Evolutionary conservation across 2,329 filamentous ascomycete species (phyloP).

Genomic region (Zymoseptoria ardabiliae): DNA sequence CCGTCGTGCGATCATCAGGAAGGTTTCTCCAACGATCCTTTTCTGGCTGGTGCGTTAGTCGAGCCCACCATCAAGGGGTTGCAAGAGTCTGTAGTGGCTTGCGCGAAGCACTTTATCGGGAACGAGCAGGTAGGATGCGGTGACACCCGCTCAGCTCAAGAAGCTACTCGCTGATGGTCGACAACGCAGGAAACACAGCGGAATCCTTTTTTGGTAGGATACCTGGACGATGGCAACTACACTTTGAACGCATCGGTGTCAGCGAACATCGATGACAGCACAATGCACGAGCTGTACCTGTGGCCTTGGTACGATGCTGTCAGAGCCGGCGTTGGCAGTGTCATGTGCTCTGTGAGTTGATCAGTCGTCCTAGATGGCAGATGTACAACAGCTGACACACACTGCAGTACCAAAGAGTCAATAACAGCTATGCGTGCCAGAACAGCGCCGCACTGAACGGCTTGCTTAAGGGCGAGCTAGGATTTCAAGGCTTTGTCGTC

Average conservation of each 20-base stretch:
- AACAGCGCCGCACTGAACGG: constrained; percentile 55
- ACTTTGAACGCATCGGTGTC: constrained; percentile 40
- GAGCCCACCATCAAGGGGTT: constrained; percentile 21
- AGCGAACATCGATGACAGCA: constrained; percentile 67
- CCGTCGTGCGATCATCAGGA: constrained; percentile 1
- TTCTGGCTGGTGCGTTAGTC: constrained; percentile 21
- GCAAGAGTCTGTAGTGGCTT: constrained; percentile 34
- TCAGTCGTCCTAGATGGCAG: neutral
- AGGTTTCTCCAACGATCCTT: constrained; percentile 22
- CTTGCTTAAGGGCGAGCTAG: constrained; percentile 56
- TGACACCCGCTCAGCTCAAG: neutral
- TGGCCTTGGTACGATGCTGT: constrained; percentile 81
- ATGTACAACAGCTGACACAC: neutral
- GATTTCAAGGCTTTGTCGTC: constrained; percentile 37
- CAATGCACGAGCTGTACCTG: constrained; percentile 68
- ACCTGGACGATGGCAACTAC: neutral
- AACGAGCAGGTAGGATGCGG: constrained; percentile 19
- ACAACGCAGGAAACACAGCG: constrained; percentile 40
- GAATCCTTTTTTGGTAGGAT: constrained; percentile 26
- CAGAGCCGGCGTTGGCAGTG: constrained; percentile 68
- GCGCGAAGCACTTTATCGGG: constrained; percentile 26
- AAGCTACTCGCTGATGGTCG: neutral
- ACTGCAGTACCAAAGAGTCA: constrained; percentile 56
- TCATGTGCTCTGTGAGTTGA: constrained; percentile 58
- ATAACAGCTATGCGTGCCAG: constrained; percentile 62